Conservation (phyloP, 2,329 filamentous ascomycete species). For the Microsporum ferrugineum region DNA sequence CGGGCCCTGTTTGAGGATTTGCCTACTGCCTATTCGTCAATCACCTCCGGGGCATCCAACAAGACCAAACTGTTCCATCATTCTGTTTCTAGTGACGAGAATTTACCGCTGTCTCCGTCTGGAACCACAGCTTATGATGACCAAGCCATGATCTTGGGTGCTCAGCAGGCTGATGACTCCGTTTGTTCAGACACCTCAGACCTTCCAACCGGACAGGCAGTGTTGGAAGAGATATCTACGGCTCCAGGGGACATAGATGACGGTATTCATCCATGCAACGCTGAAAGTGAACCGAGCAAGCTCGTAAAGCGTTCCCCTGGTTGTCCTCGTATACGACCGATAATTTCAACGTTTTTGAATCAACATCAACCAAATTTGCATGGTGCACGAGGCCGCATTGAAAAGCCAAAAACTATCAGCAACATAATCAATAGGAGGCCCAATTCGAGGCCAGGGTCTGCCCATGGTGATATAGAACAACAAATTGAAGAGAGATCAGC, state of each 20-base stretch:
- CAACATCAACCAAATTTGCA: constrained; percentile 10
- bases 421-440: constrained; percentile 4
- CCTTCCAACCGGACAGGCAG: not conserved
- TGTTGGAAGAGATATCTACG: not conserved
- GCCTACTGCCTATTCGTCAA: constrained; percentile 16
- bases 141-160: not conserved
- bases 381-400: constrained; percentile 8
- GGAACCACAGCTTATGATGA: not conserved
- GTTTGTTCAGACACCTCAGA: not conserved
- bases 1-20: constrained; percentile 15
- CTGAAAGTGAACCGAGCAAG: not conserved
- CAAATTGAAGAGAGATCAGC: not conserved
- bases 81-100: not conserved
- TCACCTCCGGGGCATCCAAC: constrained; percentile 12
- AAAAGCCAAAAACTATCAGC: constrained; percentile 9
- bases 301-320: constrained; percentile 4
- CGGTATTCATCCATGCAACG: not conserved
- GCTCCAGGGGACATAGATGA: not conserved
- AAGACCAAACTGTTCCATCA: not conserved
- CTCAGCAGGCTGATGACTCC: not conserved
- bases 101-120: not conserved
- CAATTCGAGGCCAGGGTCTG: not conserved
- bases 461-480: not conserved
- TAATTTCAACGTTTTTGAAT: constrained; percentile 4
- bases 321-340: not conserved